These are phyloP conservation scores for Poa pratensis DNA, from an alignment of 176 grass and related monocot species.

Conservation along the genomic window DNA sequence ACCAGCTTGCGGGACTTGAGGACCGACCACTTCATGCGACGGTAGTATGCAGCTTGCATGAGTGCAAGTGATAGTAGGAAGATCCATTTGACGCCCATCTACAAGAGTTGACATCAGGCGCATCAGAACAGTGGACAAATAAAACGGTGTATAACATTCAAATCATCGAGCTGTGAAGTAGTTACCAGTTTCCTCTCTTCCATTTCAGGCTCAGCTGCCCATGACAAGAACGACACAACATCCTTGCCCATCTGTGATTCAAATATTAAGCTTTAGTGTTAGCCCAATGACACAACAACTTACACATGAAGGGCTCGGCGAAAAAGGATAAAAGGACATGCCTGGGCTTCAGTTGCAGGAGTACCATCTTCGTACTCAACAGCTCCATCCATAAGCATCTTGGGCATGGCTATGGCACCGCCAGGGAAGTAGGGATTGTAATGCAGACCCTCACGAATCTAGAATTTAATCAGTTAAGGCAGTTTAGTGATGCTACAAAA, in stretches of 20 bases:
- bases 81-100: conserved; percentile 99
- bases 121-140: background rate
- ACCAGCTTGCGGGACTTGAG: conserved; percentile 93
- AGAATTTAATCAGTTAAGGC: conserved; percentile 21
- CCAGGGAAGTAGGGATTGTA: conserved; percentile 99
- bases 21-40: conserved; percentile 94
- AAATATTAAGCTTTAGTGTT: conserved; percentile 34
- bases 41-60: conserved; percentile 97
- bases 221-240: conserved; percentile 87
- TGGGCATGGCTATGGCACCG: conserved; percentile 99
- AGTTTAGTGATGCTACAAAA: background rate
- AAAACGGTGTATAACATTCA: background rate
- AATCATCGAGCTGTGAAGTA: background rate
- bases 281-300: background rate
- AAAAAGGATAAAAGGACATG: conserved; percentile 25
- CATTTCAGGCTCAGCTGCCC: conserved; percentile 99
- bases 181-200: conserved; percentile 99
- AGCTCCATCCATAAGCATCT: conserved; percentile 98
- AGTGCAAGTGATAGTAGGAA: conserved; percentile 94
- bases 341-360: conserved; percentile 97
- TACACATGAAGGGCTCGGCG: background rate
- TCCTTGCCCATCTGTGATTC: conserved; percentile 94
- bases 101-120: conserved; percentile 3
- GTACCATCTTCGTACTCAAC: conserved; percentile 94
- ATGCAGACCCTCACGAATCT: conserved; percentile 97